Percentiles rank a stretch among this genome's conserved stretches.
These are phyloP conservation scores for Cerrena zonata DNA, from an alignment of 1,284 basidiomycete genomes.

Conservation along the genomic window DNA sequence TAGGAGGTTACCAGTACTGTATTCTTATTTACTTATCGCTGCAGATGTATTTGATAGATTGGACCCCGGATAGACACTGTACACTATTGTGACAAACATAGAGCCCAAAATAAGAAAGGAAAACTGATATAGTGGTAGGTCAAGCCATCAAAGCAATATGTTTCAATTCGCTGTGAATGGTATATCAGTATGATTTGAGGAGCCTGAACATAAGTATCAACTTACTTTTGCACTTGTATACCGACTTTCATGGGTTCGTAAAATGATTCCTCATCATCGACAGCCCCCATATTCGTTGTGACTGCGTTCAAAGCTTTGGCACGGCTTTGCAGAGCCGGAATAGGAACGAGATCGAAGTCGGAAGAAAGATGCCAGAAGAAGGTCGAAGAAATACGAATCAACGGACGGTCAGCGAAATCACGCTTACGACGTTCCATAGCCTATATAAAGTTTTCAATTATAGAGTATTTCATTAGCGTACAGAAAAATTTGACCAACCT, in stretches of 20 bases:
- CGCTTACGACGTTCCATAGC: conserved; percentile 58
- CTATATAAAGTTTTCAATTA: conserved; percentile 31
- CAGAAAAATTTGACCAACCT: conserved; percentile 42
- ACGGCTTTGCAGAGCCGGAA: conserved; percentile 48
- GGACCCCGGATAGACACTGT: no score
- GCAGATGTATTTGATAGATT: no score
- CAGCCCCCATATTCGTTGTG: conserved; percentile 32
- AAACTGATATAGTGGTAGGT: conserved; percentile 1
- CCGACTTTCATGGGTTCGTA: conserved; percentile 83
- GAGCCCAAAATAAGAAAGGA: not conserved
- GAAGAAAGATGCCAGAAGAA: conserved; percentile 92
- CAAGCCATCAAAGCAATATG: conserved; percentile 72
- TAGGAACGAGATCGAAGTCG: conserved; percentile 68
- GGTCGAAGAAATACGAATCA: conserved; percentile 87
- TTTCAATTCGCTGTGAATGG: conserved; percentile 59
- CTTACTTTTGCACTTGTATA: conserved; percentile 77
- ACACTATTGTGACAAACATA: no score
- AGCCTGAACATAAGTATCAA: conserved; percentile 11
- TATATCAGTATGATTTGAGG: not conserved
- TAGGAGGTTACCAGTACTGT: no score
- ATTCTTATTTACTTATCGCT: no score
- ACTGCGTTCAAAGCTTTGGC: conserved; percentile 37
- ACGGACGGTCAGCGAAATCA: conserved; percentile 65
- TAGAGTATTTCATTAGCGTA: conserved; percentile 7
- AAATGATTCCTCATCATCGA: conserved; percentile 36